Evolutionary conservation across 2,329 filamentous ascomycete species (phyloP).

Genomic region (Fusarium sp.): DNA sequence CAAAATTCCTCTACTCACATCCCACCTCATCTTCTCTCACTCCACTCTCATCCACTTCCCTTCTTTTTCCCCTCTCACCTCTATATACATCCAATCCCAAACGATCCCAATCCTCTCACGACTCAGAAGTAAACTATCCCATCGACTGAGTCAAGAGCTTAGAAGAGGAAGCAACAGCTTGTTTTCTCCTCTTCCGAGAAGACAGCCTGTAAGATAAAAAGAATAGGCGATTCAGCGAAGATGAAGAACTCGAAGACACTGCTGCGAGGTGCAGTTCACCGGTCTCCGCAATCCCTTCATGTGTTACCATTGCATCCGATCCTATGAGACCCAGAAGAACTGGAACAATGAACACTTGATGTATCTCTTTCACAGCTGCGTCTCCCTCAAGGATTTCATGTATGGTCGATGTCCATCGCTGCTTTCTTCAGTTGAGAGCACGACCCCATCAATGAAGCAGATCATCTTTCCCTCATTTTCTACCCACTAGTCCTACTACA

Average conservation of each 20-base stretch:
- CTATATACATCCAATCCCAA: no score
- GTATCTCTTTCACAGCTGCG: no score
- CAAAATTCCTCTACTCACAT: no score
- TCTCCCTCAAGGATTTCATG: no score
- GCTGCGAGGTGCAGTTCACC: not conserved
- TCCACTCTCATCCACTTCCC: no score
- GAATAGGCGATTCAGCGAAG: not conserved
- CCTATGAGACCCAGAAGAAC: no score
- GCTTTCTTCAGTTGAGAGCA: not conserved
- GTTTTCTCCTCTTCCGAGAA: not conserved
- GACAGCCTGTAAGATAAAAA: not conserved
- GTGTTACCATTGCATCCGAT: no score
- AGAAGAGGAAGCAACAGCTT: not conserved
- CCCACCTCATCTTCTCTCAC: no score
- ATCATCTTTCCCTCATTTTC: not conserved
- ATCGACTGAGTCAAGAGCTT: not conserved
- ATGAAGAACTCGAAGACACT: not conserved
- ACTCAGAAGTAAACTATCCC: not conserved
- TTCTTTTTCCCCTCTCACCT: no score
- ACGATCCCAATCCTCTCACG: not conserved
- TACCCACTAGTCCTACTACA: not conserved
- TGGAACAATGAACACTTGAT: no score
- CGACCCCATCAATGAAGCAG: not conserved
- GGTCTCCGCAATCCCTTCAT: no score
- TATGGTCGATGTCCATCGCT: no score